A percentile compares a stretch with the other conserved stretches of the same genome.
Conservation (phyloP, 768 basidiomycete species). For the Tubosaeta sp. region DNA sequence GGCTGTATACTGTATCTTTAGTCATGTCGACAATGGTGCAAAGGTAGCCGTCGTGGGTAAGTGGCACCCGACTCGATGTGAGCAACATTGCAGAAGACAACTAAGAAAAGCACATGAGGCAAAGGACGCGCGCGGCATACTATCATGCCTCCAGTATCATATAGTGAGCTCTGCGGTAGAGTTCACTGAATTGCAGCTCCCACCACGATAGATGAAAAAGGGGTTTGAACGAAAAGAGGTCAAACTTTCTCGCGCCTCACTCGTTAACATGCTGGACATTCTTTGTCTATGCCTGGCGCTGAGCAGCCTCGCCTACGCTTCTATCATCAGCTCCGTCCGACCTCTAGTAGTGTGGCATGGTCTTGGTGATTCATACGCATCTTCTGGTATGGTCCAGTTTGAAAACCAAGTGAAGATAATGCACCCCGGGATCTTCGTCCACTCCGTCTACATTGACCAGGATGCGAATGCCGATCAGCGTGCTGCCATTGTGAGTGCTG, state of each 20-base stretch:
- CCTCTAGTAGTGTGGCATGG: conserved; percentile 80
- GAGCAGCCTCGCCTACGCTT: conserved; percentile 7
- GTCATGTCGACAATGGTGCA: too few species aligned
- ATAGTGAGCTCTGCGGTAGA: too few species aligned
- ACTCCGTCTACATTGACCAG: conserved; percentile 65
- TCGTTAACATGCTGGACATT: conserved; percentile 11
- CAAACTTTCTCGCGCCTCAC: not conserved
- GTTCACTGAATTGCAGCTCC: too few species aligned
- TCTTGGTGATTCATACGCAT: conserved; percentile 74
- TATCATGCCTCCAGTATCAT: too few species aligned
- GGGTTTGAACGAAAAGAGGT: not conserved
- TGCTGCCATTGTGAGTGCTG: conserved; percentile 66
- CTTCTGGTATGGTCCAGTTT: conserved; percentile 70
- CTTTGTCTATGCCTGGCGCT: conserved; percentile 16
- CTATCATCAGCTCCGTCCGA: conserved; percentile 27
- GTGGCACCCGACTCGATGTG: too few species aligned
- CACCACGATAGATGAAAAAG: not conserved
- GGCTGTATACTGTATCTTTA: too few species aligned
- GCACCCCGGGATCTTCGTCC: conserved; percentile 73
- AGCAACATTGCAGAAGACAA: too few species aligned
- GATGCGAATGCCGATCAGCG: conserved; percentile 58
- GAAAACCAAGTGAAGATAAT: conserved; percentile 51
- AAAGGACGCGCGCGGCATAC: too few species aligned
- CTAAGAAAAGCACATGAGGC: too few species aligned
- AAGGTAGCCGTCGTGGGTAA: too few species aligned